Percentiles rank a stretch among this genome's conserved stretches.
phyloP scores from a whole-genome alignment of 495 filamentous ascomycete genomes.

The Penicillium parvum region DNA sequence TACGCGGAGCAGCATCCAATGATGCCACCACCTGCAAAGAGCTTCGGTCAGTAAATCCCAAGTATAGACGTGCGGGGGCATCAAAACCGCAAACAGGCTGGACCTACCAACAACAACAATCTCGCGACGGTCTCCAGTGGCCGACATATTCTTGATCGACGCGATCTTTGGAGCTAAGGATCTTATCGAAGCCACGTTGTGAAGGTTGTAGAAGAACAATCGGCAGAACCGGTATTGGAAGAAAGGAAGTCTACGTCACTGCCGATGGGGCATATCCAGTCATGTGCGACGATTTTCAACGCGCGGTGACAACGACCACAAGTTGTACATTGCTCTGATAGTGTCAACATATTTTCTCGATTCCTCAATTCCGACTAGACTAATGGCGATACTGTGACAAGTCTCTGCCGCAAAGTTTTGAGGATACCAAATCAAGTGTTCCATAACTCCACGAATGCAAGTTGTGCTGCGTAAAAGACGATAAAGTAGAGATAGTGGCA shows the following conservation, averaged over 20 bases:
- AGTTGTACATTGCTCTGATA: not conserved
- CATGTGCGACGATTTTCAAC: slow-evolving; percentile 21
- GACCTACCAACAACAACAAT: slow-evolving; percentile 66
- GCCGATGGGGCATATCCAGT: slow-evolving; percentile 12
- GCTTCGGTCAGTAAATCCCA: slow-evolving; percentile 11
- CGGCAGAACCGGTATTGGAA: not conserved
- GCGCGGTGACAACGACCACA: slow-evolving; percentile 1
- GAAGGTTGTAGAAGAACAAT: slow-evolving; percentile 2
- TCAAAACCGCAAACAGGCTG: slow-evolving; percentile 5
- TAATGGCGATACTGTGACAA: slow-evolving; percentile 10
- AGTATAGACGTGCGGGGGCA: slow-evolving; percentile 26
- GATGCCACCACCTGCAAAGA: slow-evolving; percentile 74
- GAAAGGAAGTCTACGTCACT: slow-evolving; percentile 27
- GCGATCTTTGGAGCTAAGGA: slow-evolving; percentile 14
- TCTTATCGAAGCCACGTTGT: slow-evolving; percentile 28
- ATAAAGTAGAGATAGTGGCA: slow-evolving; percentile 5
- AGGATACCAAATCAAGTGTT: slow-evolving; percentile 11
- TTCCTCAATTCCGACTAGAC: slow-evolving; percentile 4
- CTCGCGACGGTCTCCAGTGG: slow-evolving; percentile 44
- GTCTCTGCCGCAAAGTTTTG: slow-evolving; percentile 5
- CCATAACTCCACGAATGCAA: slow-evolving; percentile 28
- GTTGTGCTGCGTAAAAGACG: slow-evolving; percentile 9
- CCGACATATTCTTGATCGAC: slow-evolving; percentile 32
- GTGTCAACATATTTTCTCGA: not conserved
- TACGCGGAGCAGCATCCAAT: slow-evolving; percentile 94